A percentile compares a stretch with the other conserved stretches of the same genome.
These are phyloP conservation scores for Phytopythium montanum DNA, from an alignment of 352 stramenopile genomes.

Conservation along the genomic window DNA sequence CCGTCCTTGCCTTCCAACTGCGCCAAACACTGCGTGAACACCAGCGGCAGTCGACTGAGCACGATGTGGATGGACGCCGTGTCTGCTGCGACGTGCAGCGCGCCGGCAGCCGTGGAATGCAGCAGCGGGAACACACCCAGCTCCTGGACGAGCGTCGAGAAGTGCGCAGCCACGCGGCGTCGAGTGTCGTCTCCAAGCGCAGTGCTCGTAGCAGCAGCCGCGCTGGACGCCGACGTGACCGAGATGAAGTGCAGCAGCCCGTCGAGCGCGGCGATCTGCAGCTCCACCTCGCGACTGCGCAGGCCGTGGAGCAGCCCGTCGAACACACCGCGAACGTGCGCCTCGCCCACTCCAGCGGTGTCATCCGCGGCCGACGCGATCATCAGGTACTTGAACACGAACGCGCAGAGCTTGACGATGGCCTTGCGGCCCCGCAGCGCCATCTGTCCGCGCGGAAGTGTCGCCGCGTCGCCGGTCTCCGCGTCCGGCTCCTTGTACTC, in stretches of 20 bases:
- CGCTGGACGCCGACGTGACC: constrained; percentile 21
- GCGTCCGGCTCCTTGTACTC: constrained; percentile 36
- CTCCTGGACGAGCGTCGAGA: constrained; percentile 62
- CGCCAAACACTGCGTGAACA: constrained; percentile 85
- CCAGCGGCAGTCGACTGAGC: constrained; percentile 65
- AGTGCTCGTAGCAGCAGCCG: constrained; percentile 12
- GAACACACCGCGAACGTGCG: constrained; percentile 48
- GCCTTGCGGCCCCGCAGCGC: constrained; percentile 41
- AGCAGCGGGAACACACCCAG: constrained; percentile 76
- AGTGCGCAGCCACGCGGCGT: constrained; percentile 12
- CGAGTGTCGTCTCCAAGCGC: background rate
- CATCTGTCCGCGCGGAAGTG: constrained; percentile 16
- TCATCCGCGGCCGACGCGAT: constrained; percentile 34
- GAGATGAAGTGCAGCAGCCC: constrained; percentile 74
- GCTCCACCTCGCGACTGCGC: constrained; percentile 49
- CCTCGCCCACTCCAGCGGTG: constrained; percentile 10
- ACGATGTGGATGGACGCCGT: constrained; percentile 38
- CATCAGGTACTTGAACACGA: constrained; percentile 74
- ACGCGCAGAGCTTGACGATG: constrained; percentile 69
- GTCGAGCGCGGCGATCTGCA: constrained; percentile 73
- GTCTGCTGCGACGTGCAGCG: constrained; percentile 26
- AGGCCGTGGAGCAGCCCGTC: constrained; percentile 65
- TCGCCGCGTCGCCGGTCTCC: background rate
- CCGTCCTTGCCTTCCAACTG: constrained; percentile 65
- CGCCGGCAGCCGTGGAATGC: constrained; percentile 47